A percentile compares a stretch with the other conserved stretches of the same genome.
phyloP scores from a whole-genome alignment of 1,284 basidiomycete species.

The Clitocybe nebularis region DNA sequence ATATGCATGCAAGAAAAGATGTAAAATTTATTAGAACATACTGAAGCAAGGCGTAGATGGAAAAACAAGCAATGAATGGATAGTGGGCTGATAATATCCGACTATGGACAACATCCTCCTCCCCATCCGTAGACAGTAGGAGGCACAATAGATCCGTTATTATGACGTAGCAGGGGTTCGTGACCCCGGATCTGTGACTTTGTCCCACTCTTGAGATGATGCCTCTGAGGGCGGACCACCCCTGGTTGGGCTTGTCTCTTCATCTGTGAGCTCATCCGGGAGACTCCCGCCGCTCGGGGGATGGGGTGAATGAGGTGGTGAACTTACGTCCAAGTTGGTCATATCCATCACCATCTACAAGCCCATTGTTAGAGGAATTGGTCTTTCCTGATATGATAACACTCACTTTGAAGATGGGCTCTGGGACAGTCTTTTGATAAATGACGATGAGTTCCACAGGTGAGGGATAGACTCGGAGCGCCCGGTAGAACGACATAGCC shows the following conservation, averaged over 20 bases:
- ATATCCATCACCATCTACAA: conserved; percentile 83
- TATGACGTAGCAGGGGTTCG: conserved; percentile 41
- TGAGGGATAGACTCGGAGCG: conserved; percentile 90
- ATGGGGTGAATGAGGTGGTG: conserved; percentile 37
- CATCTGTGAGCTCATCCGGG: conserved; percentile 42
- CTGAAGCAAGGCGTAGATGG: conserved; percentile 22
- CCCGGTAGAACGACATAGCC: conserved; percentile 90
- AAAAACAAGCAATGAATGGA: conserved; percentile 17
- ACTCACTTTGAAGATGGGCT: conserved; percentile 77
- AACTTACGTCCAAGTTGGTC: conserved; percentile 86
- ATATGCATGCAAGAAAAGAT: conserved; percentile 21
- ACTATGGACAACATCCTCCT: conserved; percentile 14
- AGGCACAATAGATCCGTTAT: conserved; percentile 25
- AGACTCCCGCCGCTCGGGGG: conserved; percentile 24
- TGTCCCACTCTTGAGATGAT: conserved; percentile 85
- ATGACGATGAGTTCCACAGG: conserved; percentile 90
- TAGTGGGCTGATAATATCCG: conserved; percentile 12
- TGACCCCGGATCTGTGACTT: conserved; percentile 67
- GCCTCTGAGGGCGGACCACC: conserved; percentile 73
- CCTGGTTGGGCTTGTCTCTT: conserved; percentile 55
- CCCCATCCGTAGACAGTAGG: conserved; percentile 8
- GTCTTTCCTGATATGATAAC: neutral
- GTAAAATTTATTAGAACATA: conserved; percentile 66
- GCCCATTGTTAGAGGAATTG: conserved; percentile 3
- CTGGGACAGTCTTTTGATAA: conserved; percentile 90